These are phyloP conservation scores for Pyracantha coccinea DNA, from an alignment of 331 rosid species.

Conservation along the genomic window DNA sequence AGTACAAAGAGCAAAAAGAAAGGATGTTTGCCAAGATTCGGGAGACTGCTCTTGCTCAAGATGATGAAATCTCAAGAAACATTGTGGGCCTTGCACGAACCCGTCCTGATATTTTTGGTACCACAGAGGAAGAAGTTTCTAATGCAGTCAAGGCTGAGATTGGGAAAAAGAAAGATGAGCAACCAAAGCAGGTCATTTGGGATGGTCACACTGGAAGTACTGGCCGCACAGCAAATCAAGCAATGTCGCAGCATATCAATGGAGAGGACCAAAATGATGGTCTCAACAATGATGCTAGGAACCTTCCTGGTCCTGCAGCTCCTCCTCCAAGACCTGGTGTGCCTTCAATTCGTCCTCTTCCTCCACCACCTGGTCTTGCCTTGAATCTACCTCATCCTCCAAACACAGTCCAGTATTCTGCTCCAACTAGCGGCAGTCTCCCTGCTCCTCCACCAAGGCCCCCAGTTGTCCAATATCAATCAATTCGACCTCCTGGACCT, in stretches of 20 bases:
- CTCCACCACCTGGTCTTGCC: slow-evolving; percentile 84
- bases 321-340: slow-evolving; percentile 85
- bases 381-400: slow-evolving; percentile 79
- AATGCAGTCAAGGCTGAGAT: slow-evolving; percentile 97
- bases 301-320: slow-evolving; percentile 89
- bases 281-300: slow-evolving; percentile 43
- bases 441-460: slow-evolving; percentile 60
- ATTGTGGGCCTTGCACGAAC: slow-evolving; percentile 92
- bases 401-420: slow-evolving; percentile 51
- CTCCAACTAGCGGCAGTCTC: slow-evolving; percentile 44
- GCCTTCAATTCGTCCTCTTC: slow-evolving; percentile 85
- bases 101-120: slow-evolving; percentile 98
- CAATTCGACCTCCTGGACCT: slow-evolving; percentile 57
- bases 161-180: slow-evolving; percentile 91
- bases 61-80: slow-evolving; percentile 87
- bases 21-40: slow-evolving; percentile 97
- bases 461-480: slow-evolving; percentile 42
- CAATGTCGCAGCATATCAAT: slow-evolving; percentile 69
- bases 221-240: slow-evolving; percentile 92
- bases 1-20: slow-evolving; percentile 92
- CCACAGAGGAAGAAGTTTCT: slow-evolving; percentile 94
- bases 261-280: slow-evolving; percentile 65
- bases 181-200: slow-evolving; percentile 96
- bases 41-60: slow-evolving; percentile 92
- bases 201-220: slow-evolving; percentile 97